Percentiles rank a stretch among this genome's conserved stretches.
Evolutionary conservation across 1,284 basidiomycete species (phyloP).

Genomic region (Cronartium quercuum): DNA sequence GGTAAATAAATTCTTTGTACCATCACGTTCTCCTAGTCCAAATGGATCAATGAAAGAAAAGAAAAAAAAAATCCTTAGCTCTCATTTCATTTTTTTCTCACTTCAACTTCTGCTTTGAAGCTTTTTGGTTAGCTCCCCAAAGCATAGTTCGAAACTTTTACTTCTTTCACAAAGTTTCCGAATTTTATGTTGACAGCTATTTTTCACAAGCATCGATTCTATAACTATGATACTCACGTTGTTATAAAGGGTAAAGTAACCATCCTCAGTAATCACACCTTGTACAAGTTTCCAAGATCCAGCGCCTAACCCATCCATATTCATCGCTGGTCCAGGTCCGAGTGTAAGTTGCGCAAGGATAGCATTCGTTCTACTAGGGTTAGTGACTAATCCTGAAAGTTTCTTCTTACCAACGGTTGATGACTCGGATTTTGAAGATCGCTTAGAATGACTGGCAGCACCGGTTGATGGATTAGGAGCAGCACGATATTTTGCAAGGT

Average conservation of each 20-base stretch:
- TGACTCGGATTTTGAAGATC: not conserved
- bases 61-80: no score
- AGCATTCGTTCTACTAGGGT: slow-evolving; percentile 43
- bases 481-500: not conserved
- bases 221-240: not conserved
- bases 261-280: slow-evolving; percentile 32
- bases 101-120: not conserved
- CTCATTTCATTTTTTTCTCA: no score
- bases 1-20: slow-evolving; percentile 28
- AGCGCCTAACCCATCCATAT: slow-evolving; percentile 10
- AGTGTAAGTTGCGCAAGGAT: slow-evolving; percentile 32
- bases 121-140: not conserved
- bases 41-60: not conserved
- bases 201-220: not conserved
- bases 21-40: slow-evolving; percentile 3
- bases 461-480: not conserved
- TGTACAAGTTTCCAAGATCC: slow-evolving; percentile 35
- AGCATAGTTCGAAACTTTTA: not conserved
- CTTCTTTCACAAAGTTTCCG: no score
- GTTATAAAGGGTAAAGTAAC: slow-evolving; percentile 28
- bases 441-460: not conserved
- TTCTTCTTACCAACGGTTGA: slow-evolving; percentile 6
- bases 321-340: slow-evolving; percentile 27
- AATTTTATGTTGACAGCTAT: not conserved
- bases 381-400: not conserved